Evolutionary conservation across 177 flowering plant species (phyloP), one percentile per base, ranked within the genome.

Genomic region (Tripterygium wilfordii): DNA sequence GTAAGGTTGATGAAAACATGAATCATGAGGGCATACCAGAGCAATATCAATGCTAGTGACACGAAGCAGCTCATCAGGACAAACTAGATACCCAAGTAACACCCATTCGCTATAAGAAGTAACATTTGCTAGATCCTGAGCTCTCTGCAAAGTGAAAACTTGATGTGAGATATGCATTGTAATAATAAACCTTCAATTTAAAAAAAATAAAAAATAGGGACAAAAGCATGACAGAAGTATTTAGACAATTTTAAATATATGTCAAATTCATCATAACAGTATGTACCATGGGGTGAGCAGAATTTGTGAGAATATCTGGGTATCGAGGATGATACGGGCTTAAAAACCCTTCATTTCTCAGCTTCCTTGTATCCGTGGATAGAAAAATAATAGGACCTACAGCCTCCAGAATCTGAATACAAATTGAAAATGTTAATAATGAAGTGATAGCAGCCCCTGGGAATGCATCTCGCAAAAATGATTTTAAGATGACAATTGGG

Each of bases 281-380:
- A 45, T 50, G 22, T 74, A 84, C 98, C 97, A 92, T 82, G 12
- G 99, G 99, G 51, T 94, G 99, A 60, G 99, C 99, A 60, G 97
- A 84, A 72, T 94, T 94, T 41, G 99, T 94, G 6, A 94, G 96
- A 63, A 94, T 94, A 54, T 94, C 99, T 4, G 99, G 97, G 60
- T 84, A 94, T 48, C 99, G 82, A 54, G 99, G 99, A 75, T 94
- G 99, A 67, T 78, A 94, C 25, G 99, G 99, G 63, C 99, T 94
- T 57, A 94, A 61, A 61, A 94, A 89, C 3, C 99, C 99, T 74
- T 94, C 99, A 77, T 89, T 94, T 67, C 99, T 76, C 49, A 94
- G 75, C 72, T 94, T 94, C 61, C 81, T 79, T 45, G 96, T 89
- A 64, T 94, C 99, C 45, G 86, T 75, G 32, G 97, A 94, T 24